Evolutionary conservation across 1,139 yeast species (phyloP), one percentile per base, ranked within the genome.

Genomic region (Nakaseomyces uthaithaninus): DNA sequence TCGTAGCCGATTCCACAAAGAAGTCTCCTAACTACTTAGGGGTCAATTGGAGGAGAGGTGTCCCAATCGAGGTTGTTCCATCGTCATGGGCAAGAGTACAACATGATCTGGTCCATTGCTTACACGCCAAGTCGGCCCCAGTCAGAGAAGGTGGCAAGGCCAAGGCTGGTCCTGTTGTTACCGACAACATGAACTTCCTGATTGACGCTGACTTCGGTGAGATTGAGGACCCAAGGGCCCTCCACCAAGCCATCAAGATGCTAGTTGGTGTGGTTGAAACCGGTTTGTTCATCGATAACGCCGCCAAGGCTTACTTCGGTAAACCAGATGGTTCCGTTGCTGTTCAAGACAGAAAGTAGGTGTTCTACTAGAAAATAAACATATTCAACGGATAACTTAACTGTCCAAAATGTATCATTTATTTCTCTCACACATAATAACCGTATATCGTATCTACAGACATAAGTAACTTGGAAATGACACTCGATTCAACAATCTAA

Each of bases 151-250:
- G 97, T 37, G 89, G 86, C 14, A 68, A 79, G 42, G 87, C 94
- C 27, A 93, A 93, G 65, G 98, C 98, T 4, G 99, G 99, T 15
- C 98, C 98, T 7, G 81, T 87, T n/a, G 83, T 93, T 45, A 89
- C 98, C 30, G 99, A 93, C 62, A 93, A 93, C 66, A 87, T 89
- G 63, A 91, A 89, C 64, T 85, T 87, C 59, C 73, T 93, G 49
- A 75, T 93, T 45, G 99, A 93, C 64, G 94, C 95, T 23, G 89
- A 87, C 60, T 91, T 93, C 58, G 96, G 95, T 24, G 74, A 72
- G 43, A 76, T 93, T 41, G 60, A 66, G 18, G 77, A 81, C 51
- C 82, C 89, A 3, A 60, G 54, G 17, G 59, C 58, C 22, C 71
- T 89, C 52, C 89, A 87, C 61, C 46, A 57, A 28, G 60, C 75